These are phyloP conservation scores for Naganishia antarctica DNA, from an alignment of 768 basidiomycete genomes.

Conservation along the genomic window DNA sequence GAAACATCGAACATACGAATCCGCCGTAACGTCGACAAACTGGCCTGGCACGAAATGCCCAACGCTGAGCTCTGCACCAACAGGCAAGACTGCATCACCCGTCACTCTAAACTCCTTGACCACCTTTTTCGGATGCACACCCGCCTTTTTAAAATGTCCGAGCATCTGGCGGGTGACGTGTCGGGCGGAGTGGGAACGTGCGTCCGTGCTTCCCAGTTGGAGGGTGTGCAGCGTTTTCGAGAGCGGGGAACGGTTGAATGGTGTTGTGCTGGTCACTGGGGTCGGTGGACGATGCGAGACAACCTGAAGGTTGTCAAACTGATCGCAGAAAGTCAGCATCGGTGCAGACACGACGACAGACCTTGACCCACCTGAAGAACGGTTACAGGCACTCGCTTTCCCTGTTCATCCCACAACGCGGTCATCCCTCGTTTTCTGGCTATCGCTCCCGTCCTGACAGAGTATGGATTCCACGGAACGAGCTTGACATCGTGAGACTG, in stretches of 20 bases:
- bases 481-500: conserved; percentile 13
- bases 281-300: conserved; percentile 42
- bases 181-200: conserved; percentile 35
- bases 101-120: conserved; percentile 86
- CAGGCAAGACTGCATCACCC: conserved; percentile 77
- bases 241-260: conserved; percentile 49
- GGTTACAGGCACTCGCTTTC: conserved; percentile 81
- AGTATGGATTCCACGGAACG: conserved; percentile 69
- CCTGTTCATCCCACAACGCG: conserved; percentile 83
- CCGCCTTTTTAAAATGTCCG: conserved; percentile 81
- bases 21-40: conserved; percentile 82
- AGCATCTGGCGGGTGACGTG: conserved; percentile 63
- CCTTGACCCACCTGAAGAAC: conserved; percentile 71
- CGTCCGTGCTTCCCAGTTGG: conserved; percentile 82
- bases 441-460: conserved; percentile 83
- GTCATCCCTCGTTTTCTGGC: conserved; percentile 96
- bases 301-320: conserved; percentile 51
- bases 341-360: background rate
- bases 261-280: conserved; percentile 9
- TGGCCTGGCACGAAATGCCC: conserved; percentile 97
- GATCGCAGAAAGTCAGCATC: background rate
- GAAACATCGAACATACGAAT: conserved; percentile 69
- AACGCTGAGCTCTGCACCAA: conserved; percentile 87
- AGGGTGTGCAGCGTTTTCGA: conserved; percentile 75
- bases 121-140: conserved; percentile 63